Evolutionary conservation across 169 alveolate species (phyloP).

Genomic region (Plasmodium ovale): DNA sequence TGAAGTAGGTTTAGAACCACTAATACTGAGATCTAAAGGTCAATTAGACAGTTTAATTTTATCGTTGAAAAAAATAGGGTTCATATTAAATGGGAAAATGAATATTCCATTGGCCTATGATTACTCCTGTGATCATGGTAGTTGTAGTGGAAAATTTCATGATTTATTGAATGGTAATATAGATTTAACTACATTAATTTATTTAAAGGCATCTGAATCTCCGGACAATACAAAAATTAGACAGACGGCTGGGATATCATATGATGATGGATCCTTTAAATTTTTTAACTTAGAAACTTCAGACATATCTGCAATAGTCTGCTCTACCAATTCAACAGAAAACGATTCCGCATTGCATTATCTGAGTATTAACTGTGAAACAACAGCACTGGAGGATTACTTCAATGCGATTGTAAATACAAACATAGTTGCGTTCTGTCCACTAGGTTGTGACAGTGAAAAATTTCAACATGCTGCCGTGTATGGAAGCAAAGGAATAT

Average conservation of each 20-base stretch:
- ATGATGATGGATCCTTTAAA: constrained; percentile 85
- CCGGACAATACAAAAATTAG: constrained; percentile 68
- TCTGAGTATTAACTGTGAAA: constrained; percentile 75
- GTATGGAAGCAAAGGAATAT: constrained; percentile 89
- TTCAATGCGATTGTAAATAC: constrained; percentile 82
- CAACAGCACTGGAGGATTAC: constrained; percentile 67
- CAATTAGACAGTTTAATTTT: constrained; percentile 86
- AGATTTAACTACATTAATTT: constrained; percentile 80
- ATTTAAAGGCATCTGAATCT: constrained; percentile 76
- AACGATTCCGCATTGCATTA: constrained; percentile 80
- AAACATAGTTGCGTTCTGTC: constrained; percentile 89
- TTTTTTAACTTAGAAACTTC: constrained; percentile 89
- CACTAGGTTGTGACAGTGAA: constrained; percentile 86
- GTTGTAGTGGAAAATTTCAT: constrained; percentile 87
- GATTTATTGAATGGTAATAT: constrained; percentile 85
- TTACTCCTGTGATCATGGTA: constrained; percentile 85
- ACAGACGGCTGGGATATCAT: constrained; percentile 89
- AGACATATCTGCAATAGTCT: constrained; percentile 88
- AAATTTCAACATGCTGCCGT: constrained; percentile 73
- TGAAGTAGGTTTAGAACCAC: constrained; percentile 90
- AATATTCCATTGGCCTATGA: constrained; percentile 91
- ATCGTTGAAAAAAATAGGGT: constrained; percentile 89
- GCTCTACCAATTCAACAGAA: constrained; percentile 90
- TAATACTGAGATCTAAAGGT: constrained; percentile 83
- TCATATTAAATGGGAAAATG: constrained; percentile 82